Conservation (phyloP, 305 asterid genomes). For the Fraxinus albicans region DNA sequence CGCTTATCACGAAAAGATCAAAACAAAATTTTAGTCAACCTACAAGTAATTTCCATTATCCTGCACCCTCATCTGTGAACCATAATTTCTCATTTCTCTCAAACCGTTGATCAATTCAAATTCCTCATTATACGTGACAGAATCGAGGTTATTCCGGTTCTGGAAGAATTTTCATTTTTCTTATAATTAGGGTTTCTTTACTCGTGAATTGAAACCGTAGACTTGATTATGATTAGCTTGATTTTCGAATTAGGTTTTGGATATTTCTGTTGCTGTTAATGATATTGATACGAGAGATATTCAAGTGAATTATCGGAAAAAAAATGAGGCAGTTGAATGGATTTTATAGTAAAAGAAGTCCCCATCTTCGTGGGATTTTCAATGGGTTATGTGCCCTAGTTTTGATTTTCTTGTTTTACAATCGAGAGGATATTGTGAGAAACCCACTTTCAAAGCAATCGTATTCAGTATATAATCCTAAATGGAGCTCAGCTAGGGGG, state of each 20-base stretch:
- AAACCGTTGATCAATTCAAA: background rate
- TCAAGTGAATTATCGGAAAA: slow-evolving; percentile 15
- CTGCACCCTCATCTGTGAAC: background rate
- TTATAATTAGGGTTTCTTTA: slow-evolving; percentile 26
- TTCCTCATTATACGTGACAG: background rate
- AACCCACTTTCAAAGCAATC: slow-evolving; percentile 37
- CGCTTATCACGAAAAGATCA: background rate
- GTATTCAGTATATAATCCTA: slow-evolving; percentile 17
- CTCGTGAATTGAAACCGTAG: slow-evolving; percentile 22
- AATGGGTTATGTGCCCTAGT: slow-evolving; percentile 57
- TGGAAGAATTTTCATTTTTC: background rate
- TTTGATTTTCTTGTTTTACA: slow-evolving; percentile 50
- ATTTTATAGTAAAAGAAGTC: slow-evolving; percentile 33
- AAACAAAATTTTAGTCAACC: background rate
- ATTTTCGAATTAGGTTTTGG: slow-evolving; percentile 13
- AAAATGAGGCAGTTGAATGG: slow-evolving; percentile 43
- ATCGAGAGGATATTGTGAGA: slow-evolving; percentile 41
- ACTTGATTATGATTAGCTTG: background rate
- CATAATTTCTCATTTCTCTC: background rate
- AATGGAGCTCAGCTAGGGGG: slow-evolving; percentile 42
- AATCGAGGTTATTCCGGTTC: slow-evolving; percentile 2
- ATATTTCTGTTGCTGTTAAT: background rate
- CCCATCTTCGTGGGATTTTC: slow-evolving; percentile 50
- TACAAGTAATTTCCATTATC: background rate
- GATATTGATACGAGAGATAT: slow-evolving; percentile 8